Conservation (phyloP, 75 land plant species). For the Pinus albicaulis region DNA sequence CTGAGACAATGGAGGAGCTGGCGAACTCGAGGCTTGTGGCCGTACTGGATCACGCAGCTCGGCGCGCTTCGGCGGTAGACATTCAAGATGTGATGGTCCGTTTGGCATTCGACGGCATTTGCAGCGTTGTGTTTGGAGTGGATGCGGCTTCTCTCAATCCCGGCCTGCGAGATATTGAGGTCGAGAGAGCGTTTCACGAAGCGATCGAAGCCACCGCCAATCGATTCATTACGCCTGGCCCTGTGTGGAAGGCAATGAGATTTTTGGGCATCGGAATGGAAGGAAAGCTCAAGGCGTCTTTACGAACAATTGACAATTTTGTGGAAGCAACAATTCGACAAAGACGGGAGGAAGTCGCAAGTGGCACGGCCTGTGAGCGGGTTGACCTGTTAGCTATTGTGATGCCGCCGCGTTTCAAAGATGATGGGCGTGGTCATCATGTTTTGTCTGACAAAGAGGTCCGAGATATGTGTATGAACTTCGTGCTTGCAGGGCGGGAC, state of each 20-base stretch:
- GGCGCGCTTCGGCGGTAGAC: constrained; percentile 10
- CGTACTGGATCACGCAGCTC: neutral
- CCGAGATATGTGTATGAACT: too few species aligned
- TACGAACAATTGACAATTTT: constrained; percentile 8
- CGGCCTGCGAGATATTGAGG: neutral
- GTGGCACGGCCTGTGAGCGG: neutral
- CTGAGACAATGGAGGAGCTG: neutral
- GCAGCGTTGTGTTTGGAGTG: constrained; percentile 24
- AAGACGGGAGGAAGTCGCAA: constrained; percentile 9
- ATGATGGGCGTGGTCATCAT: too few species aligned
- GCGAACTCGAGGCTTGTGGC: constrained; percentile 9
- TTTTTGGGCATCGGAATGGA: constrained; percentile 17
- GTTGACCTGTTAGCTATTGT: constrained; percentile 19
- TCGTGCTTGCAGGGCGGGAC: constrained; percentile 36
- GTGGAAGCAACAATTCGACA: constrained; percentile 1
- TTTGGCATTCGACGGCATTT: constrained; percentile 29
- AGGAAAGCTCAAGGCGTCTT: constrained; percentile 4
- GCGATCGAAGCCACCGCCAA: constrained; percentile 12
- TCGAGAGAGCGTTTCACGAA: constrained; percentile 18
- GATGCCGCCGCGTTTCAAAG: constrained; percentile 10
- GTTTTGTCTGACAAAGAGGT: too few species aligned
- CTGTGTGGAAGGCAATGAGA: constrained; percentile 17
- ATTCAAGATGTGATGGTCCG: constrained; percentile 37
- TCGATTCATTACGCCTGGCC: constrained; percentile 22
- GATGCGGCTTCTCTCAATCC: constrained; percentile 13